Percentiles rank a stretch among this genome's conserved stretches.
phyloP scores from a whole-genome alignment of 495 filamentous ascomycete species.

The Beverwykella pulmonaria region DNA sequence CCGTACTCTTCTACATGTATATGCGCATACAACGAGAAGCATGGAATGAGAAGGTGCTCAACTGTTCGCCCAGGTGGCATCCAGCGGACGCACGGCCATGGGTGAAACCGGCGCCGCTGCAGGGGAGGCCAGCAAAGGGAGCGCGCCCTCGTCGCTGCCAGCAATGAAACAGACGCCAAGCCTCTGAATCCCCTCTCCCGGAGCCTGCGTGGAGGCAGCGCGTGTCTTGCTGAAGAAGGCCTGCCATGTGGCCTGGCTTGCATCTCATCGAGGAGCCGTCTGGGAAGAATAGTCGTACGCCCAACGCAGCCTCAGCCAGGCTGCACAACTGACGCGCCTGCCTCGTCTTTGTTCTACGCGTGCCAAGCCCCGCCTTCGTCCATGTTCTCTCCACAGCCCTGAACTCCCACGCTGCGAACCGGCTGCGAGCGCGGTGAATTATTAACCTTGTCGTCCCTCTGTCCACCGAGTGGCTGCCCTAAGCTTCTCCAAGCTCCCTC shows the following conservation, averaged over 20 bases:
- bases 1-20: no score
- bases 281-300: neutral
- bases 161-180: slow-evolving; percentile 26
- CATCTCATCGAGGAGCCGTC: neutral
- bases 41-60: no score
- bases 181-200: slow-evolving; percentile 19
- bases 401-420: neutral
- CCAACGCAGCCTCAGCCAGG: no score
- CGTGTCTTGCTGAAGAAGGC: neutral
- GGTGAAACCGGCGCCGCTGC: neutral
- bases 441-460: neutral
- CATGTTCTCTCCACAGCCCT: neutral
- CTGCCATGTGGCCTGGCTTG: neutral
- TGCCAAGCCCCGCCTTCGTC: neutral
- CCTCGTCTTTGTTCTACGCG: neutral
- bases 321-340: no score
- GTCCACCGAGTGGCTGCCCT: neutral
- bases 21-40: no score
- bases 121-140: neutral
- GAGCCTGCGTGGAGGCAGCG: neutral
- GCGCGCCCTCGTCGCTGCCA: neutral
- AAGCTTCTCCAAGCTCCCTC: neutral
- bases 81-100: no score
- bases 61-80: no score
- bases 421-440: neutral